A percentile compares a stretch with the other conserved stretches of the same genome.
Conservation (phyloP, 441 rosid species). For the Aquilaria agallochum region DNA sequence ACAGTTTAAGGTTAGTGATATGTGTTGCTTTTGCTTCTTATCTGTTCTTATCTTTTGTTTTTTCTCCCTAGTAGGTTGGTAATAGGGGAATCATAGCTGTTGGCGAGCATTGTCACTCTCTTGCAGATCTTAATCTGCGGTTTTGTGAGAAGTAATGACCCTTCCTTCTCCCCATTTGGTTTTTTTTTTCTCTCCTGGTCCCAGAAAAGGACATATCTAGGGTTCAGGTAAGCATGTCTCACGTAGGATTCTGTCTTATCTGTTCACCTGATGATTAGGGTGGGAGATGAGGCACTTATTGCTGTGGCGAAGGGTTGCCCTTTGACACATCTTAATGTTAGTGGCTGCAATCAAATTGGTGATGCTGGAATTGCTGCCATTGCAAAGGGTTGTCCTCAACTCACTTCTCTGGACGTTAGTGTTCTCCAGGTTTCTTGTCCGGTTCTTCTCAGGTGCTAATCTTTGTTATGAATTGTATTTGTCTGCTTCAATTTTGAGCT, state of each 20-base stretch:
- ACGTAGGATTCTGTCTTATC: constrained; percentile 1
- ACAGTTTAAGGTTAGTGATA: no score
- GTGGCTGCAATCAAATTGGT: constrained; percentile 83
- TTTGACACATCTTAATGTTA: constrained; percentile 68
- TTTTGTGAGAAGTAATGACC: constrained; percentile 71
- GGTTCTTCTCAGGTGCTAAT: not conserved
- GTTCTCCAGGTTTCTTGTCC: constrained; percentile 66
- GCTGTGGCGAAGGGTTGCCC: constrained; percentile 79
- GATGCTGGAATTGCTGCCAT: constrained; percentile 83
- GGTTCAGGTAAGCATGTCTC: not conserved
- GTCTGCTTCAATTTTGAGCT: not conserved
- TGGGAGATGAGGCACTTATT: constrained; percentile 73
- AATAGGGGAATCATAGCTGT: constrained; percentile 73
- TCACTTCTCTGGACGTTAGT: constrained; percentile 68
- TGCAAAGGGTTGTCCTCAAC: constrained; percentile 83
- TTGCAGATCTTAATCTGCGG: constrained; percentile 77
- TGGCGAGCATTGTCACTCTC: constrained; percentile 74
- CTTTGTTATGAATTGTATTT: not conserved
- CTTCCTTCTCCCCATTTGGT: not conserved
- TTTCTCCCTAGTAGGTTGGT: constrained; percentile 49
- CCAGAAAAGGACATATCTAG: not conserved
- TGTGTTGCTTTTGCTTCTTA: not conserved
- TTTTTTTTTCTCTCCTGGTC: not conserved
- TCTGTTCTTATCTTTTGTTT: constrained; percentile 6
- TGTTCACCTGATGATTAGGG: constrained; percentile 36